A percentile compares a stretch with the other conserved stretches of the same genome.
These are phyloP conservation scores for Tarenaya hassleriana DNA, from an alignment of 345 rosid species.

Conservation along the genomic window DNA sequence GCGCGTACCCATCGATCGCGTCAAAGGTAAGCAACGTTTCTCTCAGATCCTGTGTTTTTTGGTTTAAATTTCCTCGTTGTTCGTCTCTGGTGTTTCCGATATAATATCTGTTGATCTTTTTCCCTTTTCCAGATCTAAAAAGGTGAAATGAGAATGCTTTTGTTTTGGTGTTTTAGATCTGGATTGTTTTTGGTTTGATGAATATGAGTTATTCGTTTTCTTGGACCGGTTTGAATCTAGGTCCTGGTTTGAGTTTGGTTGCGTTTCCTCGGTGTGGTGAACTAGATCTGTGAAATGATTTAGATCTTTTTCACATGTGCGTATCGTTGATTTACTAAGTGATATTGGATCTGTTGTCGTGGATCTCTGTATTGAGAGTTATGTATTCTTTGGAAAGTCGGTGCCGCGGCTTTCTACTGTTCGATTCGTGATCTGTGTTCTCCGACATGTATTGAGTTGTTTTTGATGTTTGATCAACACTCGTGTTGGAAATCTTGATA, in stretches of 20 bases:
- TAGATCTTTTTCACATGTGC: constrained; percentile 5
- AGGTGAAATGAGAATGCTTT: not conserved
- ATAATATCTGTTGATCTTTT: not conserved
- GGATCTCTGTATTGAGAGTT: not conserved
- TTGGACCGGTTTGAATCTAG: too few species aligned
- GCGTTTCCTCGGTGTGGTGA: not conserved
- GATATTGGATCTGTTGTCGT: constrained; percentile 11
- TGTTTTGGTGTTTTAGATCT: constrained; percentile 13
- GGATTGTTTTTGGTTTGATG: not conserved
- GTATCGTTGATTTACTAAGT: not conserved
- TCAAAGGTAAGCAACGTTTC: constrained; percentile 1
- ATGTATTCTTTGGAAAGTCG: not conserved
- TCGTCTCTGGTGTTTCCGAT: not conserved
- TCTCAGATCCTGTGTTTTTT: constrained; percentile 23
- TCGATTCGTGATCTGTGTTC: too few species aligned
- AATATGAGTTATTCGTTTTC: too few species aligned
- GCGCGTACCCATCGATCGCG: constrained; percentile 17
- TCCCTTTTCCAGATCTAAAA: constrained; percentile 17
- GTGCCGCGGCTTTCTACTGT: too few species aligned
- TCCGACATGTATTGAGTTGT: too few species aligned
- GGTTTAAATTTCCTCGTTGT: constrained; percentile 3
- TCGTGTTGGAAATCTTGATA: too few species aligned
- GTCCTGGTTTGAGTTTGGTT: not conserved
- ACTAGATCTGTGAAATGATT: not conserved
- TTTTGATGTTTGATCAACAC: too few species aligned